These are phyloP conservation scores for Wickerhamomyces hampshirensis DNA, from an alignment of 805 yeast genomes.

Conservation along the genomic window DNA sequence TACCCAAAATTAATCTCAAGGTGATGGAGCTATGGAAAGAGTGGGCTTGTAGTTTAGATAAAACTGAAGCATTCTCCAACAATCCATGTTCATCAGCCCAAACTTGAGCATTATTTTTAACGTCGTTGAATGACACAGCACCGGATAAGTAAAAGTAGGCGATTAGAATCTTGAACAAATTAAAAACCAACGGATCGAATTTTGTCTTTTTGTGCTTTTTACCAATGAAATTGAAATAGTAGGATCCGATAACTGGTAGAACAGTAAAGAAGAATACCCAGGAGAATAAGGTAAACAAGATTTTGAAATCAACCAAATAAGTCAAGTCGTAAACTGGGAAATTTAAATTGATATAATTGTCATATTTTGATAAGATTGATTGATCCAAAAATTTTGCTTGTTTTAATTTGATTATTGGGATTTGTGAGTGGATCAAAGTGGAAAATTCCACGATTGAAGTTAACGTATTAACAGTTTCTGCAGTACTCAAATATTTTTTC, in stretches of 20 bases:
- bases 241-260: slow-evolving; percentile 23
- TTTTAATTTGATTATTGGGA: slow-evolving; percentile 17
- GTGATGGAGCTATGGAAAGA: slow-evolving; percentile 22
- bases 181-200: slow-evolving; percentile 52
- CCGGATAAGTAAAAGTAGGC: slow-evolving; percentile 32
- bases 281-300: slow-evolving; percentile 15
- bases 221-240: slow-evolving; percentile 26
- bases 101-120: slow-evolving; percentile 24
- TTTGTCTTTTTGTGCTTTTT: slow-evolving; percentile 30
- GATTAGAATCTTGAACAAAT: slow-evolving; percentile 40
- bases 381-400: slow-evolving; percentile 20
- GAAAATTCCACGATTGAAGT: slow-evolving; percentile 17
- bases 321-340: slow-evolving; percentile 18
- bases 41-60: slow-evolving; percentile 16
- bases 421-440: slow-evolving; percentile 12
- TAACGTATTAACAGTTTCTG: slow-evolving; percentile 23
- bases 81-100: slow-evolving; percentile 26
- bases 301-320: slow-evolving; percentile 17
- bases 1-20: slow-evolving; percentile 28
- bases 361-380: slow-evolving; percentile 17
- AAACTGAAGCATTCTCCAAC: slow-evolving; percentile 12
- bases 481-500: slow-evolving; percentile 23
- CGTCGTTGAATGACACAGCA: slow-evolving; percentile 24
- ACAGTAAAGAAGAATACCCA: slow-evolving; percentile 21
- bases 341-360: slow-evolving; percentile 8